Base-by-base conservation (phyloP, 2,329 filamentous ascomycete genomes). In the Talaromyces funiculosus region DNA sequence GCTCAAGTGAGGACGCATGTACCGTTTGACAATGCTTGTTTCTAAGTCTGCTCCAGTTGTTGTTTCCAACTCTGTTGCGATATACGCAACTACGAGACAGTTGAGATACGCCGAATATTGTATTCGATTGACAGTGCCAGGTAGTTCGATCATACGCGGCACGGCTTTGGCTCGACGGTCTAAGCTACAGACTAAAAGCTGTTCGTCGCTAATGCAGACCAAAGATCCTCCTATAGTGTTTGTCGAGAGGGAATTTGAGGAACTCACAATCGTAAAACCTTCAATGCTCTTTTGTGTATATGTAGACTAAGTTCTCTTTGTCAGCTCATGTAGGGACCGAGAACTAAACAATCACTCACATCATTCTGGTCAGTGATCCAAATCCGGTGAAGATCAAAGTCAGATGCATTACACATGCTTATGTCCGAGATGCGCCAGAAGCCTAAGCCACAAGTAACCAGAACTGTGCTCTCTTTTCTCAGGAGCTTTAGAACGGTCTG, bases 21-120 rank as follows among this genome's bases (percentile, higher is more conserved):
- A 72, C 24, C 70, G 69, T 40, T 67, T 69, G 57, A 72, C 68
- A 14, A 71, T 70, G 26, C 67, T 64, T 35, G 65, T 54, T 5
- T 68, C 68, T 6, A 66, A 63, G 24, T 72, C 67, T 16, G 22
- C 9, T 3, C 6, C 54, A 5, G 65, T 61, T 14, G 18, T 24
- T 18, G 14, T 53, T 31, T 53, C 45, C 24, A 53, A 9, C 49
- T 70, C 67, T 3, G 65, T 67, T 20, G 65, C 65, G 38, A 68
- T 72, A 62, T 77, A 82, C 22, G 80, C 80, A 12, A 82, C 77
- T 33, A 85, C 75, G 29, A 85, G 72, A 62, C 77, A 78, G 12
- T 75, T 73, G 9, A 82, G 67, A 54, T 73, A 70, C 12, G 72
- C 67, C 9, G 81, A 78, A 67, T 81, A 82, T 9, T 76, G 68